Base-by-base conservation (phyloP, 257 asterid genomes). In the Paraleonurus japonicus region DNA sequence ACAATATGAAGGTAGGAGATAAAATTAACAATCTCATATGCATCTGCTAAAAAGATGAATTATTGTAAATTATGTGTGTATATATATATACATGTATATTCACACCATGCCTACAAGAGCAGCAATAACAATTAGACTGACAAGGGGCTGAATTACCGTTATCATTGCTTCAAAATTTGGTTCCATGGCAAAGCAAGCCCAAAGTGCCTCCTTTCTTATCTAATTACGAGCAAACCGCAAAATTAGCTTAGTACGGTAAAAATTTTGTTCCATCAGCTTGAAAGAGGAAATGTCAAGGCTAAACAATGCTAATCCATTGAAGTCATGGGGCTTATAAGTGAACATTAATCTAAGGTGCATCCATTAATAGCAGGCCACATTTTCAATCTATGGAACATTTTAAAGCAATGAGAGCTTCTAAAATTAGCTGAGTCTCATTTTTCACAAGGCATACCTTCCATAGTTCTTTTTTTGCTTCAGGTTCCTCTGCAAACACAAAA, bases 161-260 rank as follows among this genome's bases (percentile, higher is more conserved):
- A 77, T 85, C 96, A 88, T 84, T 27, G 99, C 99, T 84, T 91
- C 97, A 35, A 62, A 86, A 33, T 82, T 75, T 65, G 96, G 99
- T 81, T 72, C 87, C 96, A 91, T 85, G 11, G 99, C 99, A 74
- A 89, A 88, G 84, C 93, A 90, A 61, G 99, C 96, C 99, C 99
- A 94, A 33, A 91, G 96, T 69, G 99, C 99, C 82, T 94, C 99
- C 84, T 91, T 94, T 73, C 99, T 87, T 81, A 91, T 85, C 99
- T 94, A 75, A 81, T 61, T 24, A 26, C 62, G 39, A 71, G 69
- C 45, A 69, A 19, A 73, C 10, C 16, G 11, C 16, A 50, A 63
- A 35, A 71, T 62, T 67, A 66, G 66, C 33, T 41, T 55, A 57
- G 76, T 27, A 39, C 28, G 62, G 22, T 23, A 26, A 63, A 41